A percentile compares a stretch with the other conserved stretches of the same genome.
phyloP scores from a whole-genome alignment of 495 filamentous ascomycete species.

The Lasiosphaeris hirsuta region DNA sequence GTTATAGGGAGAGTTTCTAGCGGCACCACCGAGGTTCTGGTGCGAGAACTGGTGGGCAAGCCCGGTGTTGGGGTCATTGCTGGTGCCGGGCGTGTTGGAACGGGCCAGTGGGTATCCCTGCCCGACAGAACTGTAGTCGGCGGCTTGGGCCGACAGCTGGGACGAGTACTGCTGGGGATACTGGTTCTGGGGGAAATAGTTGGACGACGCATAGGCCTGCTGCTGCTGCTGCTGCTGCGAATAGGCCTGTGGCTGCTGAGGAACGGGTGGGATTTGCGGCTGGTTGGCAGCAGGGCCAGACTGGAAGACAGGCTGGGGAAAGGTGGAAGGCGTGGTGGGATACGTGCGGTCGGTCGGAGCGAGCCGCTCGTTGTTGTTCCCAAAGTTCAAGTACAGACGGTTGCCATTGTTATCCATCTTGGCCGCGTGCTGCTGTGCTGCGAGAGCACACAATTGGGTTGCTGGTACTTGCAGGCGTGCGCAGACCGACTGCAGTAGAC shows the following conservation, averaged over 20 bases:
- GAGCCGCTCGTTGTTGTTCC: constrained; percentile 62
- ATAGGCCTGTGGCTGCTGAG: constrained; percentile 36
- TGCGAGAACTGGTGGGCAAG: constrained; percentile 95
- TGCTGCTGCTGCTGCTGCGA: constrained; percentile 43
- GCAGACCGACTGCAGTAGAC: constrained; percentile 2
- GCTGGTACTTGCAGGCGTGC: not conserved
- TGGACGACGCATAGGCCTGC: constrained; percentile 23
- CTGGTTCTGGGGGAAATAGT: constrained; percentile 36
- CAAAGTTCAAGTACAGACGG: constrained; percentile 71
- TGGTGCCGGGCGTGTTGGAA: constrained; percentile 50
- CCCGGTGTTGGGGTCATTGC: constrained; percentile 72
- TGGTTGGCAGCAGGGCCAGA: constrained; percentile 25
- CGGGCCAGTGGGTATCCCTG: constrained; percentile 56
- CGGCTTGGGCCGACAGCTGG: constrained; percentile 25
- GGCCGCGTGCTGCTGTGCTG: constrained; percentile 12
- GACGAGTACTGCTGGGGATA: constrained; percentile 38
- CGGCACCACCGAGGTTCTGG: constrained; percentile 79
- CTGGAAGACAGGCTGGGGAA: constrained; percentile 80
- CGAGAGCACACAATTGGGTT: not conserved
- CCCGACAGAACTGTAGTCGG: constrained; percentile 31
- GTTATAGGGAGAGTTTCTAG: constrained; percentile 63
- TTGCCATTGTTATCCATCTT: constrained; percentile 55
- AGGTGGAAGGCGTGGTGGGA: constrained; percentile 95
- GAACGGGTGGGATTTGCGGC: constrained; percentile 14
- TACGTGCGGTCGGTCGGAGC: constrained; percentile 73